phyloP scores from a whole-genome alignment of 371 early-diverging fungal species.

The Mucor velutinosus region DNA sequence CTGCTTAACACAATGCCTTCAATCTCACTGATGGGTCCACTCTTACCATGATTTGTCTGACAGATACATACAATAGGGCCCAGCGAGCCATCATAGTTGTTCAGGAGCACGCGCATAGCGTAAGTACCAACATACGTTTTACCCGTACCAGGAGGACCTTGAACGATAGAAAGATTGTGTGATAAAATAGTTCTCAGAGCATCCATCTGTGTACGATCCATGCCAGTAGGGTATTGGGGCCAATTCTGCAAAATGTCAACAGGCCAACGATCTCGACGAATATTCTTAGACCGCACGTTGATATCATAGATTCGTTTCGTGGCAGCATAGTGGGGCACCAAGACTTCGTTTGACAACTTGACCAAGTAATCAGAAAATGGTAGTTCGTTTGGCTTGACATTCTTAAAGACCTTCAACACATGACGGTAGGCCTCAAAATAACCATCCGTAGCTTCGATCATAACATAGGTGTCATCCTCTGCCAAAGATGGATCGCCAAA shows the following conservation, averaged over 20 bases:
- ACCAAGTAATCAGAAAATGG: slow-evolving; percentile 24
- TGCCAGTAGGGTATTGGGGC: slow-evolving; percentile 36
- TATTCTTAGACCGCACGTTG: slow-evolving; percentile 7
- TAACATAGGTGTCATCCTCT: slow-evolving; percentile 38
- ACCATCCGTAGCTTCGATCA: slow-evolving; percentile 52
- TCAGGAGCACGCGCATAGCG: slow-evolving; percentile 57
- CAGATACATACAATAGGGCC: slow-evolving; percentile 69
- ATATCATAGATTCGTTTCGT: slow-evolving; percentile 39
- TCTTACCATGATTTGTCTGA: slow-evolving; percentile 70
- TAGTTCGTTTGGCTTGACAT: slow-evolving; percentile 5
- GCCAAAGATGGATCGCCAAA: slow-evolving; percentile 45
- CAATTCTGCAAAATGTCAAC: slow-evolving; percentile 36
- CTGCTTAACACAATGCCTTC: background rate
- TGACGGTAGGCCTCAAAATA: slow-evolving; percentile 65
- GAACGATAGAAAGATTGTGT: slow-evolving; percentile 56
- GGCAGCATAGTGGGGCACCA: slow-evolving; percentile 38
- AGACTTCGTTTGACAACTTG: slow-evolving; percentile 23
- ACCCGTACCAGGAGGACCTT: slow-evolving; percentile 79
- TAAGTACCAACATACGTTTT: slow-evolving; percentile 72
- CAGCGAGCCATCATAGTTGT: slow-evolving; percentile 37
- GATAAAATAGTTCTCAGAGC: slow-evolving; percentile 58
- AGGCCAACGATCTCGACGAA: slow-evolving; percentile 18
- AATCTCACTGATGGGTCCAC: background rate
- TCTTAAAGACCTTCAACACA: slow-evolving; percentile 24
- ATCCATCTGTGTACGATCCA: slow-evolving; percentile 55